A percentile compares a stretch with the other conserved stretches of the same genome.
Conservation (phyloP, 2,329 filamentous ascomycete genomes). For the Ilyonectria robusta region DNA sequence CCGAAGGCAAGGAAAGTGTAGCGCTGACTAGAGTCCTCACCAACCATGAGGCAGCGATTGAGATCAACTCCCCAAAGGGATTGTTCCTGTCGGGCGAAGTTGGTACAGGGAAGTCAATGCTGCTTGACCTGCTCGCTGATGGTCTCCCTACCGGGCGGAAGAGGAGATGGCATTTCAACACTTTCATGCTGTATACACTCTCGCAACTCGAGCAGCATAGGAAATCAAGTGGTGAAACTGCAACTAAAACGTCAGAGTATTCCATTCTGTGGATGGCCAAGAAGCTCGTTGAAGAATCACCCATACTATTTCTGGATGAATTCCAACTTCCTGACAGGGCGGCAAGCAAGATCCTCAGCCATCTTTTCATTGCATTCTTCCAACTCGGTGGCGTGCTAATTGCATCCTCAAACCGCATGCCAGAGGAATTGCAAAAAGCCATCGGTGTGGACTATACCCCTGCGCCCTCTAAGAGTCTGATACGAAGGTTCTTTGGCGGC, state of each 20-base stretch:
- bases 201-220: slow-evolving; percentile 79
- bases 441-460: slow-evolving; percentile 77
- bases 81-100: slow-evolving; percentile 86
- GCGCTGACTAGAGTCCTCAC: slow-evolving; percentile 79
- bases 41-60: slow-evolving; percentile 78
- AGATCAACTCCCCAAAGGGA: slow-evolving; percentile 80
- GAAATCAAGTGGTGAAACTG: slow-evolving; percentile 48
- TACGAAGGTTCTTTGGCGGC: slow-evolving; percentile 64
- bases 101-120: slow-evolving; percentile 87
- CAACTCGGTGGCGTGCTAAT: slow-evolving; percentile 85
- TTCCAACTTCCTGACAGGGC: slow-evolving; percentile 87
- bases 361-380: slow-evolving; percentile 85
- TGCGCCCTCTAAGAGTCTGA: slow-evolving; percentile 66
- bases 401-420: slow-evolving; percentile 87
- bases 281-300: slow-evolving; percentile 81
- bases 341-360: slow-evolving; percentile 83
- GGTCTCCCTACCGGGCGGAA: slow-evolving; percentile 82
- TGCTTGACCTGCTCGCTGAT: slow-evolving; percentile 86
- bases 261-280: slow-evolving; percentile 81
- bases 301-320: slow-evolving; percentile 85
- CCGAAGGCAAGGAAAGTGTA: slow-evolving; percentile 70
- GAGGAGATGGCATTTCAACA: slow-evolving; percentile 86
- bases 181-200: slow-evolving; percentile 85
- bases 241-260: slow-evolving; percentile 62
- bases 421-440: slow-evolving; percentile 84